Conservation (phyloP, 768 basidiomycete genomes). For the Xerocomellus amylosporus region DNA sequence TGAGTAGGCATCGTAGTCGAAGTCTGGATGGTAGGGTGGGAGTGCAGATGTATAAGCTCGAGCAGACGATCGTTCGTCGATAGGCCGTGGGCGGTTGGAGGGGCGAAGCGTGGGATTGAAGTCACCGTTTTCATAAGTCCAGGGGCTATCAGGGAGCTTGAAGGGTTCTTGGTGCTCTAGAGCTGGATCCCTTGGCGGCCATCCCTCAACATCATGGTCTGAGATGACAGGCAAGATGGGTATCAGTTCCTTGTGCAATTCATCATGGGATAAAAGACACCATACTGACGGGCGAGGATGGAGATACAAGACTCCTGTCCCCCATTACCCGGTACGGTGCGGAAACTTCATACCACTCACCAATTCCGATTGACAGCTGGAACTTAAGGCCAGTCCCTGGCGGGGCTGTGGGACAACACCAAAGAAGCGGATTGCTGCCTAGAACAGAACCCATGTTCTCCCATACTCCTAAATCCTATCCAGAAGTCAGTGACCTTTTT, state of each 20-base stretch:
- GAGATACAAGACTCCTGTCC: constrained; percentile 2
- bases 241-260: constrained; percentile 2
- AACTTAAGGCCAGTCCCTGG: constrained; percentile 77
- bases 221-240: constrained; percentile 9
- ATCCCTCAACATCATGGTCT: constrained; percentile 43
- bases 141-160: constrained; percentile 62
- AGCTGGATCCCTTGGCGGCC: constrained; percentile 76
- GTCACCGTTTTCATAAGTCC: constrained; percentile 78
- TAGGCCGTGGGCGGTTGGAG: constrained; percentile 44
- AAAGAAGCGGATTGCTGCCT: constrained; percentile 69
- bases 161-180: constrained; percentile 38
- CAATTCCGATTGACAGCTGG: constrained; percentile 63
- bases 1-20: constrained; percentile 36
- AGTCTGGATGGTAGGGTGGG: constrained; percentile 80
- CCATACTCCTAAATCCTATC: constrained; percentile 73
- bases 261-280: neutral
- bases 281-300: constrained; percentile 1
- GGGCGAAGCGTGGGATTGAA: constrained; percentile 77
- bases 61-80: constrained; percentile 19
- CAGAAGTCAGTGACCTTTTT: constrained; percentile 8
- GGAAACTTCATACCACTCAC: constrained; percentile 65
- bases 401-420: constrained; percentile 77
- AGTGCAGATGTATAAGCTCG: constrained; percentile 45
- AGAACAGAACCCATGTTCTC: constrained; percentile 77
- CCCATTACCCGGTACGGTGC: constrained; percentile 13